A percentile compares a stretch with the other conserved stretches of the same genome.
Conservation (phyloP, 2,329 filamentous ascomycete genomes). For the Fusarium udum region DNA sequence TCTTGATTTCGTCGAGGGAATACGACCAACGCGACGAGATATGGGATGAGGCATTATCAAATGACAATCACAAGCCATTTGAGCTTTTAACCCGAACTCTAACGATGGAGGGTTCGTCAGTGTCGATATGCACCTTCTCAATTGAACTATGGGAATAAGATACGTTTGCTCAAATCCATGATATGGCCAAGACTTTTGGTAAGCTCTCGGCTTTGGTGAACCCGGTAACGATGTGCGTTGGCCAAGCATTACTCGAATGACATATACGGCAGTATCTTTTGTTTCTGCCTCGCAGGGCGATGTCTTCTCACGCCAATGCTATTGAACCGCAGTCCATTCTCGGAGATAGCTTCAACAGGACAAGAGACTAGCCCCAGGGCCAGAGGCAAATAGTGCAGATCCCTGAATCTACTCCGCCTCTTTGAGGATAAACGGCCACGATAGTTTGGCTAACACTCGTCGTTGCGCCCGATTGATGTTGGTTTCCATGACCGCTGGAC, state of each 20-base stretch:
- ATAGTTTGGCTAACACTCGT: constrained; percentile 14
- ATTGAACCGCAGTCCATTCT: background rate
- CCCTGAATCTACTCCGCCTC: constrained; percentile 17
- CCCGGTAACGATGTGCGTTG: constrained; percentile 18
- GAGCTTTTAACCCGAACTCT: background rate
- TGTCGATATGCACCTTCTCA: background rate
- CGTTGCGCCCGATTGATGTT: constrained; percentile 19
- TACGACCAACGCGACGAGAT: constrained; percentile 22
- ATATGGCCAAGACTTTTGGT: constrained; percentile 29
- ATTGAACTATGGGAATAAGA: constrained; percentile 2
- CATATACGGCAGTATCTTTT: background rate
- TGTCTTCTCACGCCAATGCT: background rate
- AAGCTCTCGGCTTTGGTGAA: constrained; percentile 19
- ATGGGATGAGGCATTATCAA: background rate
- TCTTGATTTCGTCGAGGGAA: background rate
- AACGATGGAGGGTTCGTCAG: background rate
- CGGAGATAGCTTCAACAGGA: background rate
- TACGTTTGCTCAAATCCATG: constrained; percentile 10
- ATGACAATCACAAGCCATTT: background rate
- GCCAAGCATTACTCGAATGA: constrained; percentile 12
- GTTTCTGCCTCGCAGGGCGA: constrained; percentile 5
- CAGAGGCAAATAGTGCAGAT: constrained; percentile 9
- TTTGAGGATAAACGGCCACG: constrained; percentile 2
- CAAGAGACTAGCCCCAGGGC: background rate
- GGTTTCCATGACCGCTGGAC: constrained; percentile 18